Base-by-base conservation (phyloP, 176 grass and related monocot species). In the Urochloa ruziziensis region DNA sequence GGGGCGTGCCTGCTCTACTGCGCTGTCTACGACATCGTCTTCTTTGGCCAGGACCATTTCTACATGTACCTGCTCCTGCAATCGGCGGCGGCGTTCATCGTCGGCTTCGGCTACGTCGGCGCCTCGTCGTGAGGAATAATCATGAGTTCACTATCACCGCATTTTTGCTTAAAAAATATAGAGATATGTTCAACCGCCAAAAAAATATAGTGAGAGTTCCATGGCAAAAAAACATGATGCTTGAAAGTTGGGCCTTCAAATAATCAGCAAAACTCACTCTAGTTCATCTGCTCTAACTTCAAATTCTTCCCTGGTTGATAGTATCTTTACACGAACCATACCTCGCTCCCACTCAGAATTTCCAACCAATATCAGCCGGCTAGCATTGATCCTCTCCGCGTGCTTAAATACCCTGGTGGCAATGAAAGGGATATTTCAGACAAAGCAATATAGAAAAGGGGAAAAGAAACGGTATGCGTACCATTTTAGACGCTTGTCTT, bases 401-500 rank as follows among this genome's bases (percentile, higher is more conserved):
- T 98, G 91, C 81, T 98, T 98, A 86, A 95, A 98, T 67, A 98
- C 93, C 96, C 96, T 95, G 80, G 33, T 21, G 77, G 48, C 19
- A 57, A 18, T 21, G 33, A 85, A 79, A 18, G 23, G 49, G 23
- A n/a, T 46, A 86, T 73, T 62, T 70, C 7, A 80, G 54, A 37
- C 30, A 69, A 44, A 8, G 53, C 33, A 66, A 28, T 47, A 33
- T 23, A 53, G 15, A 75, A 54, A 34, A 6, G 12, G 37, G 3
- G 3, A 75, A 3, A 44, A 81, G 27, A 67, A n/a, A n/a, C n/a
- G n/a, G n/a, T n/a, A 84, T 23, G 10, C 10, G 43, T 86, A 98
- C 93, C 96, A 98, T 85, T 98, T 98, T 4, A 98, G 91, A 59
- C 91, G 90, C 79, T 93, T 94, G 67, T 93, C 90, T 88, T 91